Evolutionary conservation across 2,329 filamentous ascomycete genomes (phyloP).

Genomic region (Ophiostoma australiae): DNA sequence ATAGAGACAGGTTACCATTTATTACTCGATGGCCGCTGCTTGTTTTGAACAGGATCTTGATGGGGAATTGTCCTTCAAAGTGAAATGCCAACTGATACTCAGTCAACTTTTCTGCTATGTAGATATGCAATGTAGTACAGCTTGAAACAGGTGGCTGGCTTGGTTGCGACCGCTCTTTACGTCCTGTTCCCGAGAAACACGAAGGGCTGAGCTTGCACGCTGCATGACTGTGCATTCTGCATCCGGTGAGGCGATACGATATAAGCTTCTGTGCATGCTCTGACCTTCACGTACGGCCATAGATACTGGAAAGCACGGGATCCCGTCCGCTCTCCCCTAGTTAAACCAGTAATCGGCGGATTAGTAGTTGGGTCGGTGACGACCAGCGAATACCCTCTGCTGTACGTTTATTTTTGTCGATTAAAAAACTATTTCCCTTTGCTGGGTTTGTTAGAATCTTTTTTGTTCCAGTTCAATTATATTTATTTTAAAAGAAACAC

Average conservation of each 20-base stretch:
- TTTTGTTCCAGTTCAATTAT: no score
- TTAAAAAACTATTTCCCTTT: no score
- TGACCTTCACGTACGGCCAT: neutral
- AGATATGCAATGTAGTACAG: neutral
- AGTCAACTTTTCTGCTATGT: neutral
- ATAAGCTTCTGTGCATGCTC: neutral
- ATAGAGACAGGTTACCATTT: no score
- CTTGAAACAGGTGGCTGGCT: neutral
- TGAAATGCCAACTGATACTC: no score
- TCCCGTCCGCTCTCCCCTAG: conserved; percentile 9
- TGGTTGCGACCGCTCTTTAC: neutral
- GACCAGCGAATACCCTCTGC: conserved; percentile 7
- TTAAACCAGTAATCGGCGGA: conserved; percentile 4
- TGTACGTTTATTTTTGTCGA: neutral
- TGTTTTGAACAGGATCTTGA: no score
- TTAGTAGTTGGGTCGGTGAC: conserved; percentile 8
- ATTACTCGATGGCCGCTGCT: no score
- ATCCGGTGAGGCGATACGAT: neutral
- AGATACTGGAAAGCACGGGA: conserved; percentile 7
- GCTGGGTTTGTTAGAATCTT: no score
- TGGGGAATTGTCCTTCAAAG: no score
- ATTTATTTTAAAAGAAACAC: no score
- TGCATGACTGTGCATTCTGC: neutral
- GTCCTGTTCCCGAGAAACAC: neutral
- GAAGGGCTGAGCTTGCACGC: conserved; percentile 2